phyloP scores from a whole-genome alignment of 208 protist species.

The Leishmania braziliensis region DNA sequence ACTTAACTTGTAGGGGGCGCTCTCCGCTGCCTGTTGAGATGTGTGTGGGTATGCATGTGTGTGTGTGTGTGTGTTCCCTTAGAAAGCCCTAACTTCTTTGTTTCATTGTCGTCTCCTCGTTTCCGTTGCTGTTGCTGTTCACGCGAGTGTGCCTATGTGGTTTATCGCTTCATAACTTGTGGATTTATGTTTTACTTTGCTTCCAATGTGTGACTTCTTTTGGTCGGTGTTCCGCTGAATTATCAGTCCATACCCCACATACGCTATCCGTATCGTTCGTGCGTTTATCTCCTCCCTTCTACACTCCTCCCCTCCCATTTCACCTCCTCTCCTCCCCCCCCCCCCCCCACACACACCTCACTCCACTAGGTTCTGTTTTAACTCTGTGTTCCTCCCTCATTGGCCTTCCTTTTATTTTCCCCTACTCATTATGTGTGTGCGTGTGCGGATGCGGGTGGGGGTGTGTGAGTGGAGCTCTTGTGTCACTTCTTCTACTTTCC shows the following conservation, averaged over 20 bases:
- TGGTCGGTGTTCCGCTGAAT: not conserved
- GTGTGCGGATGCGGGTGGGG: not conserved
- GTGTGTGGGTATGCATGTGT: not conserved
- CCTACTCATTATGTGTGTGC: not conserved
- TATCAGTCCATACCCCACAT: not conserved
- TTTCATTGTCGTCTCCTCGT: not conserved
- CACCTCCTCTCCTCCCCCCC: not conserved
- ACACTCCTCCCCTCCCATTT: not conserved
- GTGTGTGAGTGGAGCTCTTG: not conserved
- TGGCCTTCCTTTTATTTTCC: not conserved
- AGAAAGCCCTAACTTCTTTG: not conserved
- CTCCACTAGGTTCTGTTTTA: not conserved
- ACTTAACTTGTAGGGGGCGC: conserved; percentile 19
- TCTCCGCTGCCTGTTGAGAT: not conserved
- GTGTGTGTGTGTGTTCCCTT: not conserved
- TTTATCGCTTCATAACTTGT: not conserved
- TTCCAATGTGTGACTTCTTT: not conserved
- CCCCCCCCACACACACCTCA: not conserved
- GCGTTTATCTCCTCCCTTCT: not conserved
- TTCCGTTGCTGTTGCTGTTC: not conserved
- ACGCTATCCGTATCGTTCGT: not conserved
- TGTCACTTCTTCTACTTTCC: not conserved
- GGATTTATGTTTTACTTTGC: not conserved
- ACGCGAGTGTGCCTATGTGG: not conserved
- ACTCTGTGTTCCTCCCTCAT: not conserved